A percentile compares a stretch with the other conserved stretches of the same genome.
These are phyloP conservation scores for Trypanosoma lewisi DNA, from an alignment of 208 protist genomes.

Conservation along the genomic window DNA sequence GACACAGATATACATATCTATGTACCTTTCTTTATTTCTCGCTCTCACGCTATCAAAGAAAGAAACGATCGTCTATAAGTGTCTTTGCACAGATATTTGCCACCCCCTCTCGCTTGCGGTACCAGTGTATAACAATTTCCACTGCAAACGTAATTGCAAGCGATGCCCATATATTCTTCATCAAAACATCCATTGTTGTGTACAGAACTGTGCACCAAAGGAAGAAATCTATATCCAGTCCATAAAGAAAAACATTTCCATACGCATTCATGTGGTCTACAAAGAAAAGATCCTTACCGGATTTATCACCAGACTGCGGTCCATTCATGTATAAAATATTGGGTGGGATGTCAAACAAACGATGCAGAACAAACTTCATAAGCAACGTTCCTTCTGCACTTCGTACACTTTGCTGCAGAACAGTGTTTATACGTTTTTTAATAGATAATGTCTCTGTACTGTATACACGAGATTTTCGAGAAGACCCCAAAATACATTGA, in stretches of 20 bases:
- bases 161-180: slow-evolving; percentile 64
- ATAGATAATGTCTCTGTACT: slow-evolving; percentile 52
- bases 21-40: not conserved
- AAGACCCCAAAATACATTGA: slow-evolving; percentile 45
- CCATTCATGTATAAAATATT: slow-evolving; percentile 88
- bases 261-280: slow-evolving; percentile 64
- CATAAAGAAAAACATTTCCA: slow-evolving; percentile 63
- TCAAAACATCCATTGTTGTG: slow-evolving; percentile 54
- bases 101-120: slow-evolving; percentile 52
- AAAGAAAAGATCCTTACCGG: slow-evolving; percentile 82
- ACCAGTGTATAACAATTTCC: slow-evolving; percentile 55
- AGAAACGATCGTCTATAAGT: slow-evolving; percentile 79
- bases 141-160: slow-evolving; percentile 60
- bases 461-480: slow-evolving; percentile 49
- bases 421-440: slow-evolving; percentile 72
- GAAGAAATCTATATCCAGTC: slow-evolving; percentile 73
- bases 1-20: not conserved
- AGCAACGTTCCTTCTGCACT: slow-evolving; percentile 61
- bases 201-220: slow-evolving; percentile 72
- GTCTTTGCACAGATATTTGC: slow-evolving; percentile 78
- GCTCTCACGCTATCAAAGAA: slow-evolving; percentile 39
- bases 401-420: slow-evolving; percentile 67
- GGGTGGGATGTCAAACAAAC: slow-evolving; percentile 61
- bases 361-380: slow-evolving; percentile 70
- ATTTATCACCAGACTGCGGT: slow-evolving; percentile 58